Percentiles rank a stretch among this genome's conserved stretches.
Evolutionary conservation across 2,329 filamentous ascomycete species (phyloP).

Genomic region (Monosporascus sp.): DNA sequence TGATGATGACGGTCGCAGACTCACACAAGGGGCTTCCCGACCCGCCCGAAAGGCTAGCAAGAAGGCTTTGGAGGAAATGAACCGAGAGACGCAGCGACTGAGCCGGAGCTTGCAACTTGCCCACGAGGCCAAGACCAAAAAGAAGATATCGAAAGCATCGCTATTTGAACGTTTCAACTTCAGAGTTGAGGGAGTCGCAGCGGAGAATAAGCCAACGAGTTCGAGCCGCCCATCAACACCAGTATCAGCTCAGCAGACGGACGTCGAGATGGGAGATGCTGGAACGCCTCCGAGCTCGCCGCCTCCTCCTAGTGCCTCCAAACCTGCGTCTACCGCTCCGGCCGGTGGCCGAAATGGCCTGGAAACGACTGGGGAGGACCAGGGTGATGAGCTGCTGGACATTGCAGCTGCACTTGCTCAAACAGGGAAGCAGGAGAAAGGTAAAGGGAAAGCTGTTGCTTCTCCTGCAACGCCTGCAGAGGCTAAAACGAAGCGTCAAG

Average conservation of each 20-base stretch:
- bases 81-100: slow-evolving; percentile 87
- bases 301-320: slow-evolving; percentile 43
- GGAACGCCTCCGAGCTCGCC: slow-evolving; percentile 72
- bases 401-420: slow-evolving; percentile 31
- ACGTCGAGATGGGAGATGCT: slow-evolving; percentile 44
- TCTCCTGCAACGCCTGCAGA: slow-evolving; percentile 19
- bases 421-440: slow-evolving; percentile 43
- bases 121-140: slow-evolving; percentile 85
- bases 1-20: slow-evolving; percentile 55
- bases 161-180: slow-evolving; percentile 83
- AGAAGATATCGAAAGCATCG: slow-evolving; percentile 79
- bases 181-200: slow-evolving; percentile 36
- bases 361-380: slow-evolving; percentile 9
- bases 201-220: slow-evolving; percentile 35
- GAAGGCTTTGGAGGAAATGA: slow-evolving; percentile 92
- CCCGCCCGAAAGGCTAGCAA: slow-evolving; percentile 84
- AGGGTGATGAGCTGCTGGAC: slow-evolving; percentile 31
- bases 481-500: slow-evolving; percentile 36
- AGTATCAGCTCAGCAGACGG: slow-evolving; percentile 37
- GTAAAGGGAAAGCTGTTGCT: slow-evolving; percentile 50
- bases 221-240: slow-evolving; percentile 52
- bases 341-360: slow-evolving; percentile 5
- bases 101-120: slow-evolving; percentile 84
- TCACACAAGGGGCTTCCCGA: slow-evolving; percentile 62
- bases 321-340: slow-evolving; percentile 12